Conservation (phyloP, 2,329 filamentous ascomycete species). For the Aspergillus latus region DNA sequence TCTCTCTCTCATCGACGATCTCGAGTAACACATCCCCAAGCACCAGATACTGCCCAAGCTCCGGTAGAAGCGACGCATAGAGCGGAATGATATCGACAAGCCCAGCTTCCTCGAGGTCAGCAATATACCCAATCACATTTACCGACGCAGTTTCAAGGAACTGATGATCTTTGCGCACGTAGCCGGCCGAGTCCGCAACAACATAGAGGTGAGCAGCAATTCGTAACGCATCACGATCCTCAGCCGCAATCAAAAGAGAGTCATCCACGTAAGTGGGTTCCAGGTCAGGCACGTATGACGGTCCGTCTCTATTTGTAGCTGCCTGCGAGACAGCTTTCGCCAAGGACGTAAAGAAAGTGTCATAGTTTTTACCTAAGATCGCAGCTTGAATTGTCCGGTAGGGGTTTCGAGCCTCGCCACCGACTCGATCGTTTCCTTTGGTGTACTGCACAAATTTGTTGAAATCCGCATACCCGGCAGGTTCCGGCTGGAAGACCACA, state of each 20-base stretch:
- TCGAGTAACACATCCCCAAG: constrained; percentile 76
- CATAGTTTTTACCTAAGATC: constrained; percentile 45
- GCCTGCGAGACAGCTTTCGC: constrained; percentile 44
- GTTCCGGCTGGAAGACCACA: constrained; percentile 57
- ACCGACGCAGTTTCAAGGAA: constrained; percentile 62
- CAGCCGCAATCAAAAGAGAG: constrained; percentile 38
- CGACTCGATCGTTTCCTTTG: constrained; percentile 36
- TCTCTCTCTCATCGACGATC: constrained; percentile 64
- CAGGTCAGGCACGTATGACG: constrained; percentile 36
- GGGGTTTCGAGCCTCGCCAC: constrained; percentile 43
- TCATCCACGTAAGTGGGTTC: constrained; percentile 57
- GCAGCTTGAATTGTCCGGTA: constrained; percentile 47
- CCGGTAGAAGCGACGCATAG: constrained; percentile 77
- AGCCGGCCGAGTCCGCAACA: constrained; percentile 62
- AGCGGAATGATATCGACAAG: constrained; percentile 79
- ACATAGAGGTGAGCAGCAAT: constrained; percentile 68
- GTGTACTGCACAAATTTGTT: constrained; percentile 40
- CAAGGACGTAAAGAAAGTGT: constrained; percentile 41
- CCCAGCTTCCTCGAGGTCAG: constrained; percentile 69
- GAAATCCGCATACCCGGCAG: constrained; percentile 46
- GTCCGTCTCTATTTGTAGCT: constrained; percentile 27
- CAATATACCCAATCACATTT: constrained; percentile 78
- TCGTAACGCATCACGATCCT: constrained; percentile 62
- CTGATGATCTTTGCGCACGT: constrained; percentile 50
- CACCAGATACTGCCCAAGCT: constrained; percentile 64